Evolutionary conservation across 768 basidiomycete species (phyloP), one percentile per base, ranked within the genome.

Genomic region (Suillus hirtellus): DNA sequence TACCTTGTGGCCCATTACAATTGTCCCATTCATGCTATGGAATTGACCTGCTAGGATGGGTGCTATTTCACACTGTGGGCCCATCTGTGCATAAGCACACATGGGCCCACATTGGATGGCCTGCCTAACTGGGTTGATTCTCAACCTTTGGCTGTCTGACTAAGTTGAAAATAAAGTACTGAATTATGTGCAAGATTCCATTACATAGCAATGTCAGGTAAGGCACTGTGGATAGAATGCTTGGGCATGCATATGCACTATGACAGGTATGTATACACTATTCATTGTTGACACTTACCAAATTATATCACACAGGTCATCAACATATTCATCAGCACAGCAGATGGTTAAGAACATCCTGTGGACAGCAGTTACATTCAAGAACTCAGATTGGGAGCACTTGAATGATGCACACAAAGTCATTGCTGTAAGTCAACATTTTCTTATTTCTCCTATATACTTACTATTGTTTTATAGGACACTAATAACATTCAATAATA

Each of bases 131-230:
- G n/a, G n/a, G n/a, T n/a, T n/a, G n/a, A n/a, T n/a, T n/a, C n/a
- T n/a, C n/a, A n/a, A n/a, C n/a, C n/a, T n/a, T n/a, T n/a, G n/a
- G n/a, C n/a, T n/a, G n/a, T n/a, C n/a, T n/a, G n/a, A n/a, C n/a
- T n/a, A n/a, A n/a, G n/a, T n/a, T n/a, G n/a, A n/a, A n/a, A n/a
- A n/a, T n/a, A n/a, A n/a, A n/a, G n/a, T n/a, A n/a, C n/a, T n/a
- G n/a, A n/a, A n/a, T n/a, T n/a, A n/a, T n/a, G n/a, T n/a, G n/a
- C 34, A 66, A 64, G 31, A 69, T 75, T 21, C 69, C 64, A 0
- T 60, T 75, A 0, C 73, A 75, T n/a, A 66, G 61, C 46, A 74
- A 74, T 60, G 64, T 66, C 21, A 47, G 65, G 27, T 74, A 71
- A 71, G 71, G 71, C 12, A 65, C 69, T 24, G 73, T 69, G 3